Percentiles rank a stretch among this genome's conserved stretches.
These are phyloP conservation scores for Aspergillus phoenicis DNA, from an alignment of 2,329 filamentous ascomycete species.

Conservation along the genomic window DNA sequence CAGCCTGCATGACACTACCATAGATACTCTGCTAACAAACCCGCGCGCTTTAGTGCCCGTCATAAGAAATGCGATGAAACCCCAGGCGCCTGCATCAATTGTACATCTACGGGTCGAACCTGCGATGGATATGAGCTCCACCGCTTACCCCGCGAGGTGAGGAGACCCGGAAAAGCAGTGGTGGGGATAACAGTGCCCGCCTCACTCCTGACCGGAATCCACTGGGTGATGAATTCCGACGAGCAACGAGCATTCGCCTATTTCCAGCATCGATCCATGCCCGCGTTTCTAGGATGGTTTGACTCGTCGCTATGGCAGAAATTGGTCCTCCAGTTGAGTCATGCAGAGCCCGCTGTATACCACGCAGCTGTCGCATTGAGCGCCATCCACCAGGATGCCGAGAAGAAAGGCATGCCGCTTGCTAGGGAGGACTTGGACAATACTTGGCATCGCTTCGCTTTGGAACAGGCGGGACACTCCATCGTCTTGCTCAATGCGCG, in stretches of 20 bases:
- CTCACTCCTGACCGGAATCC: not conserved
- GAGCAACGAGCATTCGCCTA: conserved; percentile 24
- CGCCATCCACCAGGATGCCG: conserved; percentile 8
- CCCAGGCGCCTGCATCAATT: conserved; percentile 38
- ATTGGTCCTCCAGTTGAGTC: conserved; percentile 4
- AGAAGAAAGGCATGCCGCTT: conserved; percentile 1
- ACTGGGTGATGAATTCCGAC: conserved; percentile 17
- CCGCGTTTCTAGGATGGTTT: conserved; percentile 19
- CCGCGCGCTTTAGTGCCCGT: not conserved
- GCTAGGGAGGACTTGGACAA: conserved; percentile 7
- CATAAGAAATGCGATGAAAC: conserved; percentile 35
- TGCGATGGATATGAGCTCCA: conserved; percentile 41
- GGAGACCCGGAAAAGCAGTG: not conserved
- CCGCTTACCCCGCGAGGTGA: conserved; percentile 9
- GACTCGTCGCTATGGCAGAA: conserved; percentile 16
- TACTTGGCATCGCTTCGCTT: conserved; percentile 13
- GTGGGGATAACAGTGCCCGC: not conserved
- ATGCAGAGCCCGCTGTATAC: conserved; percentile 12
- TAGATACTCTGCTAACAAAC: not conserved
- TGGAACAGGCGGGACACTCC: conserved; percentile 10
- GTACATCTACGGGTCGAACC: conserved; percentile 38
- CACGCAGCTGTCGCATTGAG: conserved; percentile 13
- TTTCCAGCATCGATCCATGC: conserved; percentile 20
- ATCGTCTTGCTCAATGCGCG: conserved; percentile 7
- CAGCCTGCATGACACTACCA: not conserved